Conservation (phyloP, 2,329 filamentous ascomycete species). For the Monilinia vaccinii-corymbosi region DNA sequence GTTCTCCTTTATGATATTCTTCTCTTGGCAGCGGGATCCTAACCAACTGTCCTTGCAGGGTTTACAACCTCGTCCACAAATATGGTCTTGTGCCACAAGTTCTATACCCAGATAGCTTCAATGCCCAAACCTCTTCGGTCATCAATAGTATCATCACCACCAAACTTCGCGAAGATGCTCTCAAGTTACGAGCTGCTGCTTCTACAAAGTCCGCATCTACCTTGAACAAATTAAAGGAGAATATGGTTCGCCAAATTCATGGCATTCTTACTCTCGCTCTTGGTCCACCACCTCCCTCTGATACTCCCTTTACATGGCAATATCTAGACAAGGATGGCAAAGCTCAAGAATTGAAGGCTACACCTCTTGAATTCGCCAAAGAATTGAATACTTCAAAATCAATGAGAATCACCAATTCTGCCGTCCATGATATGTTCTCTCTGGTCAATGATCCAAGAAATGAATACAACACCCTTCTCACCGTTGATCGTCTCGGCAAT, state of each 20-base stretch:
- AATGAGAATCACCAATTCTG: constrained; percentile 48
- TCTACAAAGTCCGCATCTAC: constrained; percentile 14
- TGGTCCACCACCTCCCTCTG: constrained; percentile 64
- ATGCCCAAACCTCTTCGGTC: constrained; percentile 58
- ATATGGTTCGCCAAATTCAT: constrained; percentile 73
- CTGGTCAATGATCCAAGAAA: constrained; percentile 82
- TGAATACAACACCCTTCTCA: constrained; percentile 60
- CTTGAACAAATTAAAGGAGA: constrained; percentile 45
- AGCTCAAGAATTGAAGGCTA: constrained; percentile 52
- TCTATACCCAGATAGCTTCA: constrained; percentile 75
- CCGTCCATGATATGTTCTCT: constrained; percentile 64
- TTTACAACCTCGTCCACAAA: constrained; percentile 74
- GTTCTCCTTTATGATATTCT: background rate
- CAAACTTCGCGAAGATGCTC: constrained; percentile 76
- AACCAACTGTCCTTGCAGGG: constrained; percentile 32
- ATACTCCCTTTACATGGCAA: constrained; percentile 68
- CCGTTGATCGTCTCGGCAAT: constrained; percentile 72
- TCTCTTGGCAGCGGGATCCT: background rate
- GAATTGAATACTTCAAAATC: constrained; percentile 53
- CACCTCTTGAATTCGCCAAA: constrained; percentile 62
- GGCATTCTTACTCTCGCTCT: constrained; percentile 74
- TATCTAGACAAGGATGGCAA: constrained; percentile 63
- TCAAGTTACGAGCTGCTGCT: constrained; percentile 57
- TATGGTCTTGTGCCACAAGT: constrained; percentile 80
- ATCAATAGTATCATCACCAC: constrained; percentile 71